Evolutionary conservation across 345 rosid genomes (phyloP).

Genomic region (Kandelia obovata): DNA sequence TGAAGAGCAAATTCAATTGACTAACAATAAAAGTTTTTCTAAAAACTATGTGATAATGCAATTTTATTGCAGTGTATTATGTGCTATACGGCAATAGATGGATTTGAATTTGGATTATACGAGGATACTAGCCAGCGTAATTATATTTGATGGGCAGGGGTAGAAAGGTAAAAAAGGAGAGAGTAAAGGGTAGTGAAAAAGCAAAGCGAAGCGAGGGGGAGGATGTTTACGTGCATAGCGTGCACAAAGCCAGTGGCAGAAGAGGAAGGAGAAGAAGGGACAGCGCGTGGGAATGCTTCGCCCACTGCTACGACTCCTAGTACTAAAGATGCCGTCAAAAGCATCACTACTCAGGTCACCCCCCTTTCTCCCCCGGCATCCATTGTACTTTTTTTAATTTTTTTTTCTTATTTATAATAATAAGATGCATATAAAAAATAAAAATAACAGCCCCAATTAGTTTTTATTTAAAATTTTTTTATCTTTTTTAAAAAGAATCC

Average conservation of each 20-base stretch:
- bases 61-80: too few relatives aligned
- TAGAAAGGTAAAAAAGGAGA: not conserved
- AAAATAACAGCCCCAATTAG: too few relatives aligned
- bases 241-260: slow-evolving; percentile 86
- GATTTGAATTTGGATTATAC: too few relatives aligned
- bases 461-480: too few relatives aligned
- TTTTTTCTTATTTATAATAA: not conserved
- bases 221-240: slow-evolving; percentile 95
- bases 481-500: too few relatives aligned
- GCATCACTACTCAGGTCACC: slow-evolving; percentile 91
- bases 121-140: not conserved
- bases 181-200: not conserved
- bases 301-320: slow-evolving; percentile 36
- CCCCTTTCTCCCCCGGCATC: not conserved
- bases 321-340: slow-evolving; percentile 96
- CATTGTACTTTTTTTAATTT: not conserved
- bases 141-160: slow-evolving; percentile 13
- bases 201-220: not conserved
- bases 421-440: too few relatives aligned
- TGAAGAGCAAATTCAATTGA: too few relatives aligned
- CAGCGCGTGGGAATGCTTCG: slow-evolving; percentile 72
- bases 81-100: too few relatives aligned
- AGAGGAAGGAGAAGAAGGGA: slow-evolving; percentile 64
- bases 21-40: too few relatives aligned
- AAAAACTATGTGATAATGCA: too few relatives aligned